Base-by-base conservation (phyloP, 192 early-diverging fungal genomes). In the Funneliformis mosseae region DNA sequence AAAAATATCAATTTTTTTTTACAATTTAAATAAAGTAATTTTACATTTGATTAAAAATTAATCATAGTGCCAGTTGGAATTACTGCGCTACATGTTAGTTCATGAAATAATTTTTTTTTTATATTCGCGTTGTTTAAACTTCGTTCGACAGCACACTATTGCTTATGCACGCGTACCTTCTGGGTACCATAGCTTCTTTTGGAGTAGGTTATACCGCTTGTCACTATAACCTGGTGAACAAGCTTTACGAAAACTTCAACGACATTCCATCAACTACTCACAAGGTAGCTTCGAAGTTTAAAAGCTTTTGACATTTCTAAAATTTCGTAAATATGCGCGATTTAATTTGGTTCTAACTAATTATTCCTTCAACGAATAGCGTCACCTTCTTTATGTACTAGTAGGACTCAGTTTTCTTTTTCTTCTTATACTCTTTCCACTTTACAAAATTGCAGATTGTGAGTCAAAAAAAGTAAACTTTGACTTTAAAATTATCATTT, bases 371-470 rank as follows among this genome's bases (percentile, higher is more conserved):
- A 28, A 10, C 66, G 16, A 23, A 55, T 21, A 87, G 86, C 79
- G 83, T 66, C 80, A 87, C 60, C 66, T 87, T 5, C 78, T 87
- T 21, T 85, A 85, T 80, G 84, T 83, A 4, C 72, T 87, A 25
- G n/a, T 87, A 33, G 81, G 81, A 42, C 77, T 87, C 10, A 38
- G 81, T 10, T 59, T 83, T 23, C 81, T 87, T 1, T 87, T 87
- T 70, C 64, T 85, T 33, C 50, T 85, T 28, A 87, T 87, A 55
- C 43, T 87, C 28, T 84, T 85, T 48, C 86, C 86, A 11, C 59
- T 87, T 46, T 83, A 87, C 41, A 83, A 83, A 43, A 87, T 87
- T 62, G 86, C 84, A 16, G 85, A 84, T 39, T 87, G 84, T 75
- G 86, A 87, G 67, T 84, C 86, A 8, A 82, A 83, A 75, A 82